Evolutionary conservation across 371 early-diverging fungal genomes (phyloP), one percentile per base, ranked within the genome.

Genomic region (Circinella minor): DNA sequence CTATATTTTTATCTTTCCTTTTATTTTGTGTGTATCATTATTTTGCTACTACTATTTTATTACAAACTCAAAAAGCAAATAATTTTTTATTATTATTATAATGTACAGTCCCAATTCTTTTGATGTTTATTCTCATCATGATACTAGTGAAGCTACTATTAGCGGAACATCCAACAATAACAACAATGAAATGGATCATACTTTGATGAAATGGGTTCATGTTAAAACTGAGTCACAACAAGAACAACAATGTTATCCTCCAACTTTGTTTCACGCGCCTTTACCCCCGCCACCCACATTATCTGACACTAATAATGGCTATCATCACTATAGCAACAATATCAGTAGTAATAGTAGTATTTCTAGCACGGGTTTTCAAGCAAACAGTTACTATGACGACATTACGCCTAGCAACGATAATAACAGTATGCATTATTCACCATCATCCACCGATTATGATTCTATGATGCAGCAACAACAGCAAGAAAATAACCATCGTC

Each of bases 231-330:
- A 57, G 20, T 5, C 5, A 51, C 51, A 8, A n/a, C 51, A 51
- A 51, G 17, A 51, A 3, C 14, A 51, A n/a, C 51, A 51, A 34
- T 57, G 57, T 14, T 57, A 57, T 34, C 57, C 57, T 14, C 57
- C 57, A 34, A 57, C 34, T 27, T 27, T 57, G 57, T 57, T 57
- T 27, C 57, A 57, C 57, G 57, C 57, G 57, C 57, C 57, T 34
- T 27, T 14, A 13, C 57, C 57, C 4, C 57, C 57, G 27, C 34
- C 57, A 14, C 57, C 57, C 4, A 27, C 27, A 11, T 17, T 5
- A 8, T 51, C 43, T 51, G 15, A 57, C 57, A 57, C 0, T 34
- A 20, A 57, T n/a, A 4, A 8, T n/a, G 8, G 15, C 5, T 15
- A 51, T 14, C 51, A 51, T 17, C 8, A n/a, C 5, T 51, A 14